Evolutionary conservation across 2,329 filamentous ascomycete genomes (phyloP).

Genomic region (Penicillium sp.): DNA sequence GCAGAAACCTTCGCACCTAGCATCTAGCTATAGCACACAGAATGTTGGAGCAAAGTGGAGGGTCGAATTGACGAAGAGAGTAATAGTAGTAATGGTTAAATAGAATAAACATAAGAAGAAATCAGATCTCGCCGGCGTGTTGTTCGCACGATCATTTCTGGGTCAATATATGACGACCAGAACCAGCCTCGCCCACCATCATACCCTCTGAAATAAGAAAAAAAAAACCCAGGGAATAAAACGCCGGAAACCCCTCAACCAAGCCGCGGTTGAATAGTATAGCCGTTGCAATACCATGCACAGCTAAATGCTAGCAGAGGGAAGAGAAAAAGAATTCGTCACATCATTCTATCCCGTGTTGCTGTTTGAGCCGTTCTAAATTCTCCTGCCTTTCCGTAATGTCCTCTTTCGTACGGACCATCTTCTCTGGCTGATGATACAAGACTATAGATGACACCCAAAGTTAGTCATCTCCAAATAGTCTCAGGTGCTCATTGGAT

Average conservation of each 20-base stretch:
- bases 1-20: background rate
- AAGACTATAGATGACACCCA: constrained; percentile 50
- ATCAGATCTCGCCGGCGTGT: constrained; percentile 12
- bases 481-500: background rate
- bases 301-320: constrained; percentile 37
- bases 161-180: constrained; percentile 13
- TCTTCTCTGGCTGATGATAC: constrained; percentile 76
- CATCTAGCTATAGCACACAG: background rate
- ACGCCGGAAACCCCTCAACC: constrained; percentile 45
- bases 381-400: constrained; percentile 91
- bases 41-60: constrained; percentile 10
- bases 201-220: constrained; percentile 32
- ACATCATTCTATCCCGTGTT: constrained; percentile 96
- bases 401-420: constrained; percentile 86
- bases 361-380: constrained; percentile 95
- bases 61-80: constrained; percentile 9
- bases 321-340: constrained; percentile 33
- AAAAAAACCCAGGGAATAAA: constrained; percentile 38
- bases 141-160: constrained; percentile 6
- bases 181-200: constrained; percentile 24
- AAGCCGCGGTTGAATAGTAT: constrained; percentile 34
- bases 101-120: constrained; percentile 22
- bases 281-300: constrained; percentile 29
- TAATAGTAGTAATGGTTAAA: constrained; percentile 14
- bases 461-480: background rate